Base-by-base conservation (phyloP, 2,329 filamentous ascomycete genomes). In the Neonectria ditissima region DNA sequence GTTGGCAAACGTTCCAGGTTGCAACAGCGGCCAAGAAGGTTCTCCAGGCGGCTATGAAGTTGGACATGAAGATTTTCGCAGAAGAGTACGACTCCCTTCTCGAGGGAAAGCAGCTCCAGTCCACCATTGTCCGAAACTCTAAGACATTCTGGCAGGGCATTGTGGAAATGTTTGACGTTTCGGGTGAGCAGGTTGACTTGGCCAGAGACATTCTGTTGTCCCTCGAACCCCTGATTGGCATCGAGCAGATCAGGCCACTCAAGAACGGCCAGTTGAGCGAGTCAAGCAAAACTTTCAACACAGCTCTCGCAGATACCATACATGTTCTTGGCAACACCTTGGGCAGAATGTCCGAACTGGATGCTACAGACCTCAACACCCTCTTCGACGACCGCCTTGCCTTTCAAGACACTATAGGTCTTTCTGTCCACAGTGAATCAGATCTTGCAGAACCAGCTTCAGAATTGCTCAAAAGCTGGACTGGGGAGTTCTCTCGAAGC, bases 381-480 rank as follows among this genome's bases (percentile, higher is more conserved):
- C 80, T 98, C 11, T 93, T 92, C 72, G 83, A 87, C 55, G 88
- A 91, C 61, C 85, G 87, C 20, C 81, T 88, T 44, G 90, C 90
- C 7, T 91, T 92, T 63, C 89, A 90, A 68, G 88, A 92, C 39
- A 85, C 97, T 44, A 88, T 97, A 48, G 90, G 91, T 5, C 86
- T 93, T 18, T 87, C 97, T 7, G 89, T 97, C 59, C 94, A 94
- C 45, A 92, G 93, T 16, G 91, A 97, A 69, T 83, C 91, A 59
- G 86, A 89, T 62, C 90, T 96, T 34, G 93, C 93, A 65, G 91
- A 94, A 75, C 91, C 92, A 16, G 90, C 92, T 1, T 87, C 94
- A 7, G 91, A 94, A 69, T 82, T 98, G 28, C 86, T 98, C 68
- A 97, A 97, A 78, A 89, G 89, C 37, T 87, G 95, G 71, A 96